A percentile compares a stretch with the other conserved stretches of the same genome.
Evolutionary conservation across 2,329 filamentous ascomycete species (phyloP).

Genomic region (Beauveria brongniartii): DNA sequence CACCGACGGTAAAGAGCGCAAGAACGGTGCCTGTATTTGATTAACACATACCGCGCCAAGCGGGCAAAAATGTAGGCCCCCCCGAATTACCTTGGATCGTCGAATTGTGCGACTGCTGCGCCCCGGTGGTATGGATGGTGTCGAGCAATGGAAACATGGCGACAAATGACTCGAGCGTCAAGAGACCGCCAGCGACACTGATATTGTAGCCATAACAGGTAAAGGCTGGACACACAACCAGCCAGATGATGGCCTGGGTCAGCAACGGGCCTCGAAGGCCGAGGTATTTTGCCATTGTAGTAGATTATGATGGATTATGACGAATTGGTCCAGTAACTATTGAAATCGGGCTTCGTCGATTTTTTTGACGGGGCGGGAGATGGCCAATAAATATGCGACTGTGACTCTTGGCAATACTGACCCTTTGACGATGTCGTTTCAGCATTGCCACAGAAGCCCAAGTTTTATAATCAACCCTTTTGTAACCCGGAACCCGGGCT

Average conservation of each 20-base stretch:
- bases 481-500: not conserved
- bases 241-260: slow-evolving; percentile 29
- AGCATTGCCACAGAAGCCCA: not conserved
- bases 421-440: not conserved
- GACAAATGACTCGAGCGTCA: slow-evolving; percentile 54
- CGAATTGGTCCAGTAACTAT: not conserved
- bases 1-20: slow-evolving; percentile 48
- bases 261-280: slow-evolving; percentile 29
- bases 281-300: slow-evolving; percentile 19
- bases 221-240: slow-evolving; percentile 35
- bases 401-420: not conserved
- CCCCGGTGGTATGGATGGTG: slow-evolving; percentile 40
- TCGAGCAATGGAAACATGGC: slow-evolving; percentile 39
- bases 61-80: slow-evolving; percentile 2
- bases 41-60: not conserved
- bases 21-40: slow-evolving; percentile 31
- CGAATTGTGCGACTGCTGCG: slow-evolving; percentile 32
- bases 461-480: not conserved
- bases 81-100: slow-evolving; percentile 30
- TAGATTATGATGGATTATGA: not conserved
- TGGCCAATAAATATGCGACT: not conserved
- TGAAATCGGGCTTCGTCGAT: not conserved
- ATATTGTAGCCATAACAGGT: slow-evolving; percentile 52
- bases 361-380: not conserved
- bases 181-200: slow-evolving; percentile 61